Base-by-base conservation (phyloP, 495 filamentous ascomycete species). In the Daldinia grandis region DNA sequence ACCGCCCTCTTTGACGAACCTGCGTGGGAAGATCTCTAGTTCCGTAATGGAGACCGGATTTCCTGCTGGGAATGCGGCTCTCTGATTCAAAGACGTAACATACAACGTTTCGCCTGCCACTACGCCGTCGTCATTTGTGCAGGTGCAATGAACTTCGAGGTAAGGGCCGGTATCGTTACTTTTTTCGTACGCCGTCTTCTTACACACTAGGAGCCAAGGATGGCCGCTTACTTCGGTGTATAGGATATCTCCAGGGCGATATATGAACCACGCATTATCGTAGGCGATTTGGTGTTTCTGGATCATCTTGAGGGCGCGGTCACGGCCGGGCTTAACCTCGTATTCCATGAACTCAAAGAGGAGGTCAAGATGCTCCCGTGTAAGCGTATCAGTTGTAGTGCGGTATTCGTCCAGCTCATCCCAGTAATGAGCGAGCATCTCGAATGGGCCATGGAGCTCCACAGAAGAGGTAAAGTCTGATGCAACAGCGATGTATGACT, bases 401-500 rank as follows among this genome's bases (percentile, higher is more conserved):
- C 62, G 79, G 57, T 67, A 76, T 54, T 58, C 61, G 21, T 78
- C 57, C 5, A 79, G 62, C n/a, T 78, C 78, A n/a, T 77, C 64
- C 74, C 74, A 78, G 50, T 77, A 73, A 21, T 79, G 76, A 3
- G 69, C 53, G 21, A 79, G 58, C 68, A 78, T 77, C 56, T 66
- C 50, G 60, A 79, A 72, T 35, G 75, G 66, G 7, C 25, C 57
- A 44, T 78, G 42, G 9, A 77, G 62, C 68, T 79, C 72, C 21
- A 78, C 24, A 30, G 78, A 60, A 8, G 73, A 69, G n/a, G 62
- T 71, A 24, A 78, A 78, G 58, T 80, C 78, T 0, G 78, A 71
- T 7, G 79, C 76, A 9, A 79, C 78, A 1, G 72, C 64, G 1
- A 79, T 74, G 40, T 84, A 82, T 31, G 76, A 81, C n/a, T 74